phyloP scores from a whole-genome alignment of 352 stramenopile genomes.

The Globisporangium spinosum region DNA sequence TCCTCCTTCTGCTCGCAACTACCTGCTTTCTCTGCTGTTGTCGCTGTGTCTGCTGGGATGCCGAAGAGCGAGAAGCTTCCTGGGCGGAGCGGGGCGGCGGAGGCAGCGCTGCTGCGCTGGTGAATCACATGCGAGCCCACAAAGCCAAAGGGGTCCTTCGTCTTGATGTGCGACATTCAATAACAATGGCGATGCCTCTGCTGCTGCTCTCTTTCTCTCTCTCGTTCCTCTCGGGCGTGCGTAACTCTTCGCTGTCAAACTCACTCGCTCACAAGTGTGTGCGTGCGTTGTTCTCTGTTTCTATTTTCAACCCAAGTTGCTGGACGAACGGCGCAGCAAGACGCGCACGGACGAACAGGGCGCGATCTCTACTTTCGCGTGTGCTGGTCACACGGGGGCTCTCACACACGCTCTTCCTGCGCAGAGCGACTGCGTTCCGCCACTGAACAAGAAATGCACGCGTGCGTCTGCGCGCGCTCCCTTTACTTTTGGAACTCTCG shows the following conservation, averaged over 20 bases:
- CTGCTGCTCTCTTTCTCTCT: background rate
- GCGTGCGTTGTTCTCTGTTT: background rate
- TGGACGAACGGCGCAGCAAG: background rate
- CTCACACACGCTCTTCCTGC: background rate
- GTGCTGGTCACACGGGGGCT: background rate
- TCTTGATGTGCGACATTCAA: conserved; percentile 30
- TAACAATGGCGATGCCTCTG: background rate
- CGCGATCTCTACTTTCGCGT: background rate
- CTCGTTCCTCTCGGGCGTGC: background rate
- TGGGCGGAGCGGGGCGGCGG: background rate
- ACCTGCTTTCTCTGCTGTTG: background rate
- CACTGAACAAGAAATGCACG: background rate
- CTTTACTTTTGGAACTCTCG: no score
- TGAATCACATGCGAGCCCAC: conserved; percentile 59
- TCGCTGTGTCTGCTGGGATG: background rate
- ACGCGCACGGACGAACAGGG: background rate
- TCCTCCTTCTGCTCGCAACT: conserved; percentile 20
- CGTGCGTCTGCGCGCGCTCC: no score
- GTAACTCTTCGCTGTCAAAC: no score
- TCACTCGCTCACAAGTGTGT: background rate
- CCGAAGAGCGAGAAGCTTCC: background rate
- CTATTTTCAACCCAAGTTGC: background rate
- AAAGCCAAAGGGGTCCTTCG: conserved; percentile 58
- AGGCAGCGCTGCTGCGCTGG: conserved; percentile 1
- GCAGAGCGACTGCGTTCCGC: background rate